Conservation (phyloP, 2,329 filamentous ascomycete species). For the Fonsecaea pugnacius region DNA sequence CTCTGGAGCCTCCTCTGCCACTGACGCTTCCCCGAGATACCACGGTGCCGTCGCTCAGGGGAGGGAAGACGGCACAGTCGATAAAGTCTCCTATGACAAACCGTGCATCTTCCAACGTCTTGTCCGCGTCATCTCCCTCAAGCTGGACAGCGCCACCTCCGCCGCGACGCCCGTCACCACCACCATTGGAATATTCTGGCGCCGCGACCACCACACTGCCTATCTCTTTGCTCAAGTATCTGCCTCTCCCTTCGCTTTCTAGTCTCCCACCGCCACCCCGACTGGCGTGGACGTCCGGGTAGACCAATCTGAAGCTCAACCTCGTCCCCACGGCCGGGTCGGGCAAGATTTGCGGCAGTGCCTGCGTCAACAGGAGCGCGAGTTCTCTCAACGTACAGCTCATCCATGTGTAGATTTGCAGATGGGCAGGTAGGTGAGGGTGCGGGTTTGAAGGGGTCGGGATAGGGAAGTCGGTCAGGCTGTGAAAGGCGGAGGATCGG, state of each 20-base stretch:
- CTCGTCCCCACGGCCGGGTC: constrained; percentile 73
- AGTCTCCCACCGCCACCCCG: constrained; percentile 38
- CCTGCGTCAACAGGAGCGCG: constrained; percentile 72
- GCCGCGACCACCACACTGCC: constrained; percentile 76
- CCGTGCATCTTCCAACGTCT: constrained; percentile 74
- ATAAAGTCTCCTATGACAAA: constrained; percentile 92
- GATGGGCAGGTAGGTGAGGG: constrained; percentile 64
- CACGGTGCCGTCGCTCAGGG: constrained; percentile 70
- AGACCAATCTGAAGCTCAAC: constrained; percentile 84
- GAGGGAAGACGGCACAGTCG: constrained; percentile 78
- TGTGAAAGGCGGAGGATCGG: constrained; percentile 72
- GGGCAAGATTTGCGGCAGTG: constrained; percentile 71
- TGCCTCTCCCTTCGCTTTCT: constrained; percentile 50
- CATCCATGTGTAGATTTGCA: constrained; percentile 85
- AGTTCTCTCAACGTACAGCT: constrained; percentile 81
- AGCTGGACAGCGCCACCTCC: constrained; percentile 43
- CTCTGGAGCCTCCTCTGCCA: constrained; percentile 42
- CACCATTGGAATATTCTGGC: constrained; percentile 46
- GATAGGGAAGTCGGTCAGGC: constrained; percentile 48
- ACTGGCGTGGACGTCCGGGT: constrained; percentile 68
- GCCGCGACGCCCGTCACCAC: constrained; percentile 46
- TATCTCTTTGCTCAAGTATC: constrained; percentile 78
- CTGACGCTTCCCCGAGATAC: constrained; percentile 49
- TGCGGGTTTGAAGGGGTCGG: constrained; percentile 58
- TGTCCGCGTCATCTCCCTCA: constrained; percentile 66